Evolutionary conservation across 352 stramenopile species (phyloP).

Genomic region (Saprolegnia parasitica): DNA sequence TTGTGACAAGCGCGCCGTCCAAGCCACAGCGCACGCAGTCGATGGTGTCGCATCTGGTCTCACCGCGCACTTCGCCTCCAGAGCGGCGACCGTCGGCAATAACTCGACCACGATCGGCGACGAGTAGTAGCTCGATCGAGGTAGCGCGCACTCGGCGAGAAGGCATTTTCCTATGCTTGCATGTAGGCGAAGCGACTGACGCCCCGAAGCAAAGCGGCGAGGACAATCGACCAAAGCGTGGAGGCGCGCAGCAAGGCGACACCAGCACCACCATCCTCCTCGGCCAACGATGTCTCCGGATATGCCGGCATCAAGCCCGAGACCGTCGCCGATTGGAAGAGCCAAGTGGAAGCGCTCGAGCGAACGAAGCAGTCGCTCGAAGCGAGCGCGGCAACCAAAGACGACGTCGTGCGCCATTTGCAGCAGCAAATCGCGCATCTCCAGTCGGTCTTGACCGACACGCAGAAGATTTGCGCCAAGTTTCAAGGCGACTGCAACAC

Average conservation of each 20-base stretch:
- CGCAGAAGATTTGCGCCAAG: background rate
- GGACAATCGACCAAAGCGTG: no score
- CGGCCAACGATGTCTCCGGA: no score
- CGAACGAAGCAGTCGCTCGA: background rate
- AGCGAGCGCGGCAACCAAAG: background rate
- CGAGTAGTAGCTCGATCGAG: background rate
- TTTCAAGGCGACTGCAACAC: conserved; percentile 22
- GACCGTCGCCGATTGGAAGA: background rate
- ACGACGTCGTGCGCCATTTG: background rate
- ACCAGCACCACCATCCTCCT: no score
- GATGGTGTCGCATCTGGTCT: background rate
- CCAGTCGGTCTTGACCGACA: background rate
- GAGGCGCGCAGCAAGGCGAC: no score
- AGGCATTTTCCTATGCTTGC: no score
- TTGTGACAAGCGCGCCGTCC: background rate
- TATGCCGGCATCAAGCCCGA: no score
- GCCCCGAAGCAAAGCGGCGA: no score
- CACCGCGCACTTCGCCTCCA: background rate
- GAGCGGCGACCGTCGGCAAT: background rate
- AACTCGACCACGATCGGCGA: background rate
- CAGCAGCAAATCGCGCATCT: background rate
- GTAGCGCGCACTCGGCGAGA: no score
- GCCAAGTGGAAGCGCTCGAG: background rate
- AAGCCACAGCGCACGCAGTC: background rate
- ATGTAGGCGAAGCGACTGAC: no score